Evolutionary conservation across 352 stramenopile species (phyloP), one percentile per base, ranked within the genome.

Genomic region (Pythium pyrilobum): DNA sequence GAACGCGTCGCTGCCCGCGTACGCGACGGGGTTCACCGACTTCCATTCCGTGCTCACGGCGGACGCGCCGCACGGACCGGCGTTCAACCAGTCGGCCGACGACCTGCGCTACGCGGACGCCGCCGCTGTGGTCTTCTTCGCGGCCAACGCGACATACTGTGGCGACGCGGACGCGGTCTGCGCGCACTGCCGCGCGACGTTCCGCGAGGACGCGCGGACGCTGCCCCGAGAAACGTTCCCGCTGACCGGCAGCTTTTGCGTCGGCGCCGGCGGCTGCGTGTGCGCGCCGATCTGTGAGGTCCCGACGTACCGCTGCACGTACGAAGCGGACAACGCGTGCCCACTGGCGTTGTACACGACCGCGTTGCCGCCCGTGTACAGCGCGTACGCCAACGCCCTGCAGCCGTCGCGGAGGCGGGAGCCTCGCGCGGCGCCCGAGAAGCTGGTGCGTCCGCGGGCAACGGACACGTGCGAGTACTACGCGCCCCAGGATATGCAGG

Each of bases 111-210:
- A n/a, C n/a, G n/a, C n/a, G n/a, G n/a, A n/a, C n/a, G n/a, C n/a
- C n/a, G n/a, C n/a, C n/a, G n/a, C n/a, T n/a, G n/a, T n/a, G n/a
- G n/a, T 80, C 52, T 87, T 87, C 43, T 61, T 69, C 23, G 50
- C 68, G 31, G 33, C 49, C 10, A 85, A 85, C 59, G 56, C 71
- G 37, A 81, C 73, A 4, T 87, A 87, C 56, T 87, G 76, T 38
- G 71, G 71, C 21, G 1, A 25, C 1, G 55, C 66, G 41, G 76
- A 87, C 52, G 36, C 32, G 27, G 31, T 58, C 12, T 87, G 76
- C 49, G 62, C 43, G 28, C 57, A 39, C 0, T 87, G 76, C 42
- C 57, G 66, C 29, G 43, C 33, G 23, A 66, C 59, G 24, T 85
- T 87, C 56, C 51, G 16, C 8, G 34, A 48, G 29, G 34, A 55